Conservation (phyloP, 73 alveolate species). For the Paramecium biaurelia region DNA sequence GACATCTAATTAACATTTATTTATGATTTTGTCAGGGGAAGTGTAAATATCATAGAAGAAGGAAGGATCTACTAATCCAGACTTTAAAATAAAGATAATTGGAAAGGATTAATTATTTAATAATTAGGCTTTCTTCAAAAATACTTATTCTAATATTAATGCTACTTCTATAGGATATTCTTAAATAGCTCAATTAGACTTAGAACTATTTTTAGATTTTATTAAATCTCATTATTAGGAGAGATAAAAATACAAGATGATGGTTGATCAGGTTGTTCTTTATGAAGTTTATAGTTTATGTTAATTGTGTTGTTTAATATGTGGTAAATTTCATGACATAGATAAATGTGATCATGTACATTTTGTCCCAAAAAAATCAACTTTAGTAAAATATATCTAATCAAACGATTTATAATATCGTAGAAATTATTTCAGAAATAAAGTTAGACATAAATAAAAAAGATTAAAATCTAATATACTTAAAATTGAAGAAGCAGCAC, state of each 20-base stretch:
- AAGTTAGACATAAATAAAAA: background rate
- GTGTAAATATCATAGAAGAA: background rate
- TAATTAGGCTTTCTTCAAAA: background rate
- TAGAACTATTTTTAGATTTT: background rate
- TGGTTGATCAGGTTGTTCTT: background rate
- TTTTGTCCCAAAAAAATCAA: constrained; percentile 2
- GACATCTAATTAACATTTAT: background rate
- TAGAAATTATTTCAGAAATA: background rate
- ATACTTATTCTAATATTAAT: background rate
- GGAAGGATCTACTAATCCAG: background rate
- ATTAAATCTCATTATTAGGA: background rate
- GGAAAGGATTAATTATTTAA: background rate
- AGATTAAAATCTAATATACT: background rate
- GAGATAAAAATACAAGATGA: constrained; percentile 26
- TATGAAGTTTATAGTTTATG: background rate
- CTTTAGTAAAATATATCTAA: background rate
- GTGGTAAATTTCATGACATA: background rate
- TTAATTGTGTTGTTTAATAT: background rate
- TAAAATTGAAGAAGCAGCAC: background rate
- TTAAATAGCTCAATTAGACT: background rate
- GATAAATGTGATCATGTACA: constrained; percentile 18
- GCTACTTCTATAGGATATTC: constrained; percentile 1
- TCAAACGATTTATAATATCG: background rate
- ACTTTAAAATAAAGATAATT: background rate
- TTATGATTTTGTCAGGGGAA: background rate